Conservation (phyloP, 1,284 basidiomycete genomes). For the Neotropicomus parvogracilis region DNA sequence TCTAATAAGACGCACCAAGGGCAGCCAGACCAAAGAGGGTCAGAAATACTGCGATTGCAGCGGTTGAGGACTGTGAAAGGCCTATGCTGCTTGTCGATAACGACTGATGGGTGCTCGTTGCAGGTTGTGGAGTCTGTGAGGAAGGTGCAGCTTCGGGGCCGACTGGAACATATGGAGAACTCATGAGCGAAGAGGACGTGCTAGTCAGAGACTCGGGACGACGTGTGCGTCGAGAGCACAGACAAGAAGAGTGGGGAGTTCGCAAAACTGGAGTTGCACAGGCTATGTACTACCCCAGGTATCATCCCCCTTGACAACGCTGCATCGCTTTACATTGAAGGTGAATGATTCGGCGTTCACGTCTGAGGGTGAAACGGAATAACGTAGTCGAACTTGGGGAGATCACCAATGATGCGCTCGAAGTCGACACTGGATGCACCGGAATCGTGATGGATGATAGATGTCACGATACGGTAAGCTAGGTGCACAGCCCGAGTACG, state of each 20-base stretch:
- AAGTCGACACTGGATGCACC: too few species aligned
- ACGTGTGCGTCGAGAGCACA: background rate
- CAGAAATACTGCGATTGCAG: conserved; percentile 11
- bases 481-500: too few species aligned
- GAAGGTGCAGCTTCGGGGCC: conserved; percentile 11
- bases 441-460: background rate
- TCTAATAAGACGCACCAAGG: conserved; percentile 19
- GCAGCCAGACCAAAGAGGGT: conserved; percentile 16
- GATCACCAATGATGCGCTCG: too few species aligned
- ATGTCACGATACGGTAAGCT: too few species aligned
- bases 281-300: conserved; percentile 7
- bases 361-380: too few species aligned
- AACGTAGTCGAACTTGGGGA: too few species aligned
- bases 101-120: background rate
- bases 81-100: background rate
- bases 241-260: background rate
- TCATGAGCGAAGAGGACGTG: conserved; percentile 2
- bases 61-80: conserved; percentile 5
- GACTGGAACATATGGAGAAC: conserved; percentile 4
- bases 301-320: conserved; percentile 18
- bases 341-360: too few species aligned
- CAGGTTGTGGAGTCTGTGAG: background rate
- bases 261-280: background rate
- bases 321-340: background rate
- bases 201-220: background rate